phyloP scores from a whole-genome alignment of 2,329 filamentous ascomycete genomes.

The Clarireedia homoeocarpa region DNA sequence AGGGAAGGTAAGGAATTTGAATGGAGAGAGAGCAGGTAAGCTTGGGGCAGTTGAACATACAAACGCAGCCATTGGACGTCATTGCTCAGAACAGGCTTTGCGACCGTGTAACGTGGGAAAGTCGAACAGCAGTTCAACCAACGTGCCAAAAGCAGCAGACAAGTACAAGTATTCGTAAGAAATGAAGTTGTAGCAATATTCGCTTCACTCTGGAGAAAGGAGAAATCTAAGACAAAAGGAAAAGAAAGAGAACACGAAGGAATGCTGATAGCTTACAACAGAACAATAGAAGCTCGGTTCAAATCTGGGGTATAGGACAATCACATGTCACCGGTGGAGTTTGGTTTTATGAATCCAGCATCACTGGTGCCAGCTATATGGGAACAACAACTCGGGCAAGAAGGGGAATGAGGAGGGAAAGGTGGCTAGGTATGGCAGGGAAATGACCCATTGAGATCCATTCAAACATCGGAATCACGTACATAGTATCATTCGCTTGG shows the following conservation, averaged over 20 bases:
- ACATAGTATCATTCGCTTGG: no score
- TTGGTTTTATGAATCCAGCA: neutral
- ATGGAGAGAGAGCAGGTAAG: slow-evolving; percentile 2
- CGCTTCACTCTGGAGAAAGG: no score
- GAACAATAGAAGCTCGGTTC: neutral
- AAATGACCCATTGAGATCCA: no score
- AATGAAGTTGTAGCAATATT: no score
- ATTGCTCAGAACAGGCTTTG: slow-evolving; percentile 20
- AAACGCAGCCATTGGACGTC: slow-evolving; percentile 31
- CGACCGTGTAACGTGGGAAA: neutral
- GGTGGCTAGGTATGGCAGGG: no score
- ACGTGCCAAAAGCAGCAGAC: neutral
- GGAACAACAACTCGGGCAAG: no score
- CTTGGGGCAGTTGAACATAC: slow-evolving; percentile 19
- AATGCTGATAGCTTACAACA: neutral
- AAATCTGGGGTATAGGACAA: slow-evolving; percentile 7
- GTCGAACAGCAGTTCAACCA: neutral
- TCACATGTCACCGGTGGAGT: slow-evolving; percentile 7
- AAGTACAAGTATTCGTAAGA: neutral
- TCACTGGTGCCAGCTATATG: neutral
- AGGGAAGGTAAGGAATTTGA: neutral
- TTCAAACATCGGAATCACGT: no score
- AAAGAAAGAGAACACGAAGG: neutral
- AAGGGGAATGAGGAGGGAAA: no score
- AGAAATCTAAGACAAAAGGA: neutral